Conservation (phyloP, 257 asterid genomes). For the Voacanga thouarsii region DNA sequence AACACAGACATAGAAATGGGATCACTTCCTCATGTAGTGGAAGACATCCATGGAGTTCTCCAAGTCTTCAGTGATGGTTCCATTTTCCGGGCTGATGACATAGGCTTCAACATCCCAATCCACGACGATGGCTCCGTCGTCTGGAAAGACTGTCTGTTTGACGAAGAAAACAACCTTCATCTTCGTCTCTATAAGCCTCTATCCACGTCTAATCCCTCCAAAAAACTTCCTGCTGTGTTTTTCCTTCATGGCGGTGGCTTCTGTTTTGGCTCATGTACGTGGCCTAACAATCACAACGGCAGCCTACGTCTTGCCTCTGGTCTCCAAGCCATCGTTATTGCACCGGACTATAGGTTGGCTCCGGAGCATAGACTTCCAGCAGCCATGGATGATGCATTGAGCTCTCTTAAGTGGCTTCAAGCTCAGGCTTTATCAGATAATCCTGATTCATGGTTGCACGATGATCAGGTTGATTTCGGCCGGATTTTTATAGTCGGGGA, state of each 20-base stretch:
- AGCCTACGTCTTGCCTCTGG: slow-evolving; percentile 65
- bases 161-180: slow-evolving; percentile 31
- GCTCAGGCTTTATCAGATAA: slow-evolving; percentile 33
- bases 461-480: slow-evolving; percentile 49
- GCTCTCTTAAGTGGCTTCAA: slow-evolving; percentile 60
- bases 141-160: slow-evolving; percentile 60
- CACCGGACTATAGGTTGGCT: slow-evolving; percentile 80
- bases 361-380: slow-evolving; percentile 87
- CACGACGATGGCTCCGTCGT: slow-evolving; percentile 58
- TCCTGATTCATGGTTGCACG: slow-evolving; percentile 44
- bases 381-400: slow-evolving; percentile 51
- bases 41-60: slow-evolving; percentile 13
- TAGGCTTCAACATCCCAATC: slow-evolving; percentile 23
- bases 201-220: background rate
- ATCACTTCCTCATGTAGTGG: slow-evolving; percentile 9
- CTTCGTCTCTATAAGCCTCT: slow-evolving; percentile 47
- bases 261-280: slow-evolving; percentile 67
- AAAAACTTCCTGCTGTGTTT: slow-evolving; percentile 44
- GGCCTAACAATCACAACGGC: slow-evolving; percentile 65
- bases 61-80: slow-evolving; percentile 11
- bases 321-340: slow-evolving; percentile 50
- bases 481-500: slow-evolving; percentile 64
- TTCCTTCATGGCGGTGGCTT: slow-evolving; percentile 87
- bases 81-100: slow-evolving; percentile 8
- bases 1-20: slow-evolving; percentile 11